Evolutionary conservation across 441 rosid genomes (phyloP).

Genomic region (Pelargonium cotyledonis): DNA sequence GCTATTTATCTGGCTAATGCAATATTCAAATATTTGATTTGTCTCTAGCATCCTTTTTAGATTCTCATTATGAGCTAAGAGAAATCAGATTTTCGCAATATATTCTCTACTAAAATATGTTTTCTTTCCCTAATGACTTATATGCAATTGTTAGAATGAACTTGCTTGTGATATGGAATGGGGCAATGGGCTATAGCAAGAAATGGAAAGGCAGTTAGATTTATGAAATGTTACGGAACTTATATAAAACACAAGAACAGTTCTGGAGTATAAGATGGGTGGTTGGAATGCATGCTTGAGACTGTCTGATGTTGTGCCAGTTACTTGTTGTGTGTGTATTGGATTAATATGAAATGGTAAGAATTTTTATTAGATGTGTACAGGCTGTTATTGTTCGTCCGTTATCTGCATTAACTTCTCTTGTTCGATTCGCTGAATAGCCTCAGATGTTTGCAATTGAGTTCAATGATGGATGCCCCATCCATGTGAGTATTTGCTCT

Average conservation of each 20-base stretch:
- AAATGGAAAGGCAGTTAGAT: background rate
- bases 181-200: too few relatives aligned
- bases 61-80: too few relatives aligned
- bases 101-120: background rate
- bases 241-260: background rate
- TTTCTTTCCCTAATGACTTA: background rate
- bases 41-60: background rate
- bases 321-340: too few relatives aligned
- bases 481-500: slow-evolving; percentile 60
- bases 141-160: background rate
- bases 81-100: too few relatives aligned
- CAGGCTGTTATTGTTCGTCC: slow-evolving; percentile 99
- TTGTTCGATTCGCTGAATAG: slow-evolving; percentile 98
- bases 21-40: background rate
- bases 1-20: background rate
- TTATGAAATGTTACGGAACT: background rate
- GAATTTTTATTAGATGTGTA: slow-evolving; percentile 81
- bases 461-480: slow-evolving; percentile 94
- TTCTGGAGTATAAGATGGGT: background rate
- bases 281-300: background rate
- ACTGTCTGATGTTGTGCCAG: slow-evolving; percentile 12
- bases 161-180: background rate
- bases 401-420: slow-evolving; percentile 77
- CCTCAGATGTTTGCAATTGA: slow-evolving; percentile 99
- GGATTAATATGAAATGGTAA: slow-evolving; percentile 52